These are phyloP conservation scores for Rubroboletus satanas DNA, from an alignment of 768 basidiomycete species.

Conservation along the genomic window DNA sequence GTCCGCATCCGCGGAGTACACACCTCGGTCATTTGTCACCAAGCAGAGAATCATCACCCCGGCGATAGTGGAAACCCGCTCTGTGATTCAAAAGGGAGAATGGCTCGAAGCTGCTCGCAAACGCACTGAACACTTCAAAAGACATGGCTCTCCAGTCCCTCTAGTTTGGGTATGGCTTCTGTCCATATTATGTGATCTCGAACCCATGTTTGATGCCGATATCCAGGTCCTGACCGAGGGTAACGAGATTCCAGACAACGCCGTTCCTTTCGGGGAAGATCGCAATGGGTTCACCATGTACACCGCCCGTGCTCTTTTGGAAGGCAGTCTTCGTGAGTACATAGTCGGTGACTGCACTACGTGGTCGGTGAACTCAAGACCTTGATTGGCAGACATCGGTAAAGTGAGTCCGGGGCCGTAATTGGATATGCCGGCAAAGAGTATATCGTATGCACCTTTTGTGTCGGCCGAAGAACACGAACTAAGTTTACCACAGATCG, in stretches of 20 bases:
- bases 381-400: slow-evolving; percentile 29
- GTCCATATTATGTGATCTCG: neutral
- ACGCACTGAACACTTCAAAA: slow-evolving; percentile 29
- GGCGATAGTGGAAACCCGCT: slow-evolving; percentile 4
- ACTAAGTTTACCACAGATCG: slow-evolving; percentile 20
- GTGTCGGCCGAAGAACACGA: neutral
- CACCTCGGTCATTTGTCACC: neutral
- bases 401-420: slow-evolving; percentile 34
- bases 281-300: slow-evolving; percentile 27
- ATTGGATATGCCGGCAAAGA: slow-evolving; percentile 35
- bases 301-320: slow-evolving; percentile 31
- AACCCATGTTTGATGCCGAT: neutral
- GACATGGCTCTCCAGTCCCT: slow-evolving; percentile 27
- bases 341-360: neutral
- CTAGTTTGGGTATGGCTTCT: slow-evolving; percentile 28
- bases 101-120: slow-evolving; percentile 29
- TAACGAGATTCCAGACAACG: slow-evolving; percentile 30
- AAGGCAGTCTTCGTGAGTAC: slow-evolving; percentile 29
- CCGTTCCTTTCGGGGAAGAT: slow-evolving; percentile 33
- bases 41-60: slow-evolving; percentile 18
- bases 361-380: neutral
- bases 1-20: slow-evolving; percentile 10
- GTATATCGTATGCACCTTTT: slow-evolving; percentile 23
- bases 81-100: slow-evolving; percentile 24
- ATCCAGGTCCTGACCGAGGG: slow-evolving; percentile 29